A percentile compares a stretch with the other conserved stretches of the same genome.
These are phyloP conservation scores for Fusarium longipes DNA, from an alignment of 2,329 filamentous ascomycete species.

Conservation along the genomic window DNA sequence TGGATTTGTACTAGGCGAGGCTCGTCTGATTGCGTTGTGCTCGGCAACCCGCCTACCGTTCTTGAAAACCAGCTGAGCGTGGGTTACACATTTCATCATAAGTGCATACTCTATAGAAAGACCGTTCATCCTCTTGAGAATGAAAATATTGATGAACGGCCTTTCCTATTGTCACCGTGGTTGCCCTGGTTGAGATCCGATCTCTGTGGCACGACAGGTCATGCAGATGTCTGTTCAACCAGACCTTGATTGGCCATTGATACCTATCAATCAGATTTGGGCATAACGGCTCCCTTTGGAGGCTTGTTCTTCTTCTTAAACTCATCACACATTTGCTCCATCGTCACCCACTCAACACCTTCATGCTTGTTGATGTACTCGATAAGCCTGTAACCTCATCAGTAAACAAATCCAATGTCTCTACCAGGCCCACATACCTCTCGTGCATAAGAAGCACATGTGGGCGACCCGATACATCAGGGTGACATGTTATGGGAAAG, in stretches of 20 bases:
- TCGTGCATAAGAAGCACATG: slow-evolving; percentile 81
- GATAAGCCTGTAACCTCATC: slow-evolving; percentile 54
- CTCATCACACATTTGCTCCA: slow-evolving; percentile 77
- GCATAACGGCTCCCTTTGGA: slow-evolving; percentile 63
- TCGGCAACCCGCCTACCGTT: no score
- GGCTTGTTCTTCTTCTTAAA: slow-evolving; percentile 75
- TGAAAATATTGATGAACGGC: no score
- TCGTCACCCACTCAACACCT: slow-evolving; percentile 74
- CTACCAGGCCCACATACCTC: slow-evolving; percentile 24
- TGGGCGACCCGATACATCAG: slow-evolving; percentile 76
- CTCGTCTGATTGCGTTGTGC: no score
- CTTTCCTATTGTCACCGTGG: no score
- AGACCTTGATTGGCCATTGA: neutral
- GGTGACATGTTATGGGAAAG: slow-evolving; percentile 82
- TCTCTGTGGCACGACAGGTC: neutral
- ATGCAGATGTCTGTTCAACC: no score
- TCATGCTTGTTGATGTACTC: slow-evolving; percentile 73
- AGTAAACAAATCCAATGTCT: neutral
- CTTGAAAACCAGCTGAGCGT: no score
- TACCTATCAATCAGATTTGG: neutral
- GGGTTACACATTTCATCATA: no score
- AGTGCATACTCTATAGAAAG: no score
- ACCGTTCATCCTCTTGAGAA: no score
- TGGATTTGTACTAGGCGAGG: no score
- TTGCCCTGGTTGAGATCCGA: no score